These are phyloP conservation scores for Mycena epipterygia DNA, from an alignment of 768 basidiomycete species.

Conservation along the genomic window DNA sequence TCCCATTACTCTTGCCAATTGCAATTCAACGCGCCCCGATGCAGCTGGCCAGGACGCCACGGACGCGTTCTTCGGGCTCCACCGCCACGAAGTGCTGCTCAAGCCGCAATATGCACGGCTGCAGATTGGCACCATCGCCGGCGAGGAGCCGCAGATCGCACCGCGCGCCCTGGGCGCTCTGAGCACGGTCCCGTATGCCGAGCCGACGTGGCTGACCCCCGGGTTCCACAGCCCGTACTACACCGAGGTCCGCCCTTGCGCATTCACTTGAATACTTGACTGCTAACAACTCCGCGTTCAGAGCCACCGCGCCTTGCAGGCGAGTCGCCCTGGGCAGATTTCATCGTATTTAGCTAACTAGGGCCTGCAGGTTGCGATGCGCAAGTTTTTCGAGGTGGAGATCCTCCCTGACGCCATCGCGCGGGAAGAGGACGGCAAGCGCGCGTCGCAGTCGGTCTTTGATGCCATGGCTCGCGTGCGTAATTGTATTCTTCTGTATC, in stretches of 20 bases:
- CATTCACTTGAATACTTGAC: constrained; percentile 29
- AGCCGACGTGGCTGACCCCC: constrained; percentile 83
- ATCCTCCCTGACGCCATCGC: constrained; percentile 70
- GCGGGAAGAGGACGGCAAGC: constrained; percentile 92
- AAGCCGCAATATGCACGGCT: constrained; percentile 82
- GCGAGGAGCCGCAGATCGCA: constrained; percentile 68
- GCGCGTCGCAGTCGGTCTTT: constrained; percentile 81
- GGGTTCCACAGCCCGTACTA: constrained; percentile 85
- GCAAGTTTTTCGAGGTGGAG: constrained; percentile 80
- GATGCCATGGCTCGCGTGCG: constrained; percentile 73
- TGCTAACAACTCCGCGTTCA: constrained; percentile 46
- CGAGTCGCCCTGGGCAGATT: too few relatives aligned
- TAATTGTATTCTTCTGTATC: constrained; percentile 35
- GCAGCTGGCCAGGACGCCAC: constrained; percentile 90
- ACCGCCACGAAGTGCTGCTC: constrained; percentile 86
- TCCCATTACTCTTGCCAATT: constrained; percentile 77
- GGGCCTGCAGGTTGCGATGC: constrained; percentile 69
- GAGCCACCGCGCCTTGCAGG: constrained; percentile 72
- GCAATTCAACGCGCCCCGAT: constrained; percentile 61
- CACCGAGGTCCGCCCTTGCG: constrained; percentile 62
- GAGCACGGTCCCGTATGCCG: constrained; percentile 87
- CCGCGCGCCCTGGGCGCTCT: constrained; percentile 67
- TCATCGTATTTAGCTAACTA: too few relatives aligned
- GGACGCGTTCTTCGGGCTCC: constrained; percentile 89
- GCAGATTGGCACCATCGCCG: constrained; percentile 79